A percentile compares a stretch with the other conserved stretches of the same genome.
Evolutionary conservation across 257 asterid species (phyloP).

Genomic region (Agastache rugosa): DNA sequence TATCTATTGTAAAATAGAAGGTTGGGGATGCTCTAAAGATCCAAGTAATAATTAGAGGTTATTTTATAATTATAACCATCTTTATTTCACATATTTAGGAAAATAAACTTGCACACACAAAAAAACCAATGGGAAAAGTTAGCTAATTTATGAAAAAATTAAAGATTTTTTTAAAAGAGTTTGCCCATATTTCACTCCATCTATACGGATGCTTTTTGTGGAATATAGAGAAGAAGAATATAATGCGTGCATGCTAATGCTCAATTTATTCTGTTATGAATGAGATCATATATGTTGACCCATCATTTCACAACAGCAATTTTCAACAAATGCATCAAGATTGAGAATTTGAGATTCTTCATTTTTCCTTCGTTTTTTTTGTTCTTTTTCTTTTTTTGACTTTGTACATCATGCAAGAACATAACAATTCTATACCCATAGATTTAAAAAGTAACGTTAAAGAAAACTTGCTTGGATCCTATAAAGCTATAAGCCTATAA

Average conservation of each 20-base stretch:
- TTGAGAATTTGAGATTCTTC: background rate
- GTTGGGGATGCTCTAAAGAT: too few species aligned
- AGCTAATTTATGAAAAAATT: background rate
- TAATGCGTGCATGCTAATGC: constrained; percentile 32
- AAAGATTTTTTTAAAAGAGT: background rate
- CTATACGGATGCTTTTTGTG: background rate
- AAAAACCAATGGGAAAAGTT: background rate
- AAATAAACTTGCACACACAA: background rate
- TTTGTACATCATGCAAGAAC: background rate
- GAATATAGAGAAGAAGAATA: constrained; percentile 12
- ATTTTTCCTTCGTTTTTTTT: background rate
- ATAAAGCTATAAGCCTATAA: too few species aligned
- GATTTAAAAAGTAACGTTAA: too few species aligned
- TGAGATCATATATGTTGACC: constrained; percentile 37
- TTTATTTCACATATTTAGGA: background rate
- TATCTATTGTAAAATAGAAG: too few species aligned
- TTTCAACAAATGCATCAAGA: constrained; percentile 6
- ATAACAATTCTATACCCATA: background rate
- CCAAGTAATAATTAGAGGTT: too few species aligned
- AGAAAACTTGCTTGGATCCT: too few species aligned
- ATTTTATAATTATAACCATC: background rate
- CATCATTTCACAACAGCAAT: constrained; percentile 6
- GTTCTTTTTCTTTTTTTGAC: background rate
- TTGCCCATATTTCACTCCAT: constrained; percentile 14
- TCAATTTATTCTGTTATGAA: constrained; percentile 16